Base-by-base conservation (phyloP, 2,329 filamentous ascomycete species). In the Monosporascus sp. region DNA sequence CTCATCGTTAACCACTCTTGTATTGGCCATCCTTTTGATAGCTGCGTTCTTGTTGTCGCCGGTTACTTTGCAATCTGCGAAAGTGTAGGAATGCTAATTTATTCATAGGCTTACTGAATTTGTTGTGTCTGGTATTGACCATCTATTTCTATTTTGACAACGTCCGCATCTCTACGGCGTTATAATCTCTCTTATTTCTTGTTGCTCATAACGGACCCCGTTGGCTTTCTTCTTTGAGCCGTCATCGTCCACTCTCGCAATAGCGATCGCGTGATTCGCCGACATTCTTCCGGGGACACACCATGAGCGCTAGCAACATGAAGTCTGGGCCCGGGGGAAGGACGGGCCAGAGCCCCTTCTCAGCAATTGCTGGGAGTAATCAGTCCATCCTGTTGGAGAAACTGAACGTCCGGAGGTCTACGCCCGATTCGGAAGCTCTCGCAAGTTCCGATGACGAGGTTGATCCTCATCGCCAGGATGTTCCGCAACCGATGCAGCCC, bases 361-460 rank as follows among this genome's bases (percentile, higher is more conserved):
- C 76, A 60, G 60, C 72, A 56, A 69, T 75, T 58, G 69, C 79
- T 51, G 75, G 82, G 22, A 83, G 72, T 61, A 87, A 77, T 62
- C 83, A 87, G 54, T 83, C 83, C 39, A 75, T 86, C 39, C 73
- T 89, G 47, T 77, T 90, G 37, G 89, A 93, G 49, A 94, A 91
- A 68, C 78, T 87, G 48, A 88, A 89, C 63, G 80, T 85, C 52
- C 84, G 92, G 62, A 88, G 89, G 51, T 91, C 90, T 7, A 97
- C 93, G 1, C 93, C 93, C 22, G 94, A 97, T 67, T 97, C 92
- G 3, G 93, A 97, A 68, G 93, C 90, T 49, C 76, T 97, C 55
- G 91, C 88, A 50, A 97, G 93, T 60, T 97, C 92, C 14, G 94
- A 97, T 69, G 94, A 97, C 69, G 94, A 99, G 70, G 80, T 77